phyloP scores from a whole-genome alignment of 257 asterid species.

The Jacaranda copaia region DNA sequence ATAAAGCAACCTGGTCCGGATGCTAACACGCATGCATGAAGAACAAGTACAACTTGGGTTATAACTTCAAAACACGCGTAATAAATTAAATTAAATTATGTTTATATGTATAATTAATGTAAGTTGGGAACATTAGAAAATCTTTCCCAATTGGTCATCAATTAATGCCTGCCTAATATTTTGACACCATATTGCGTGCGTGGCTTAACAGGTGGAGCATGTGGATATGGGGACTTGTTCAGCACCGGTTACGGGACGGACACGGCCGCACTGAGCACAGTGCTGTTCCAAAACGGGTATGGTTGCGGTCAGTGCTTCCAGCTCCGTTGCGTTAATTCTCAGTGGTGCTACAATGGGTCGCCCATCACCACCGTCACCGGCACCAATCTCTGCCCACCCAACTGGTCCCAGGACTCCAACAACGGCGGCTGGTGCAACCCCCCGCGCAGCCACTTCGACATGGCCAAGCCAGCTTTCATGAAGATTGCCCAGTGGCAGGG shows the following conservation, averaged over 20 bases:
- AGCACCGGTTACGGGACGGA: slow-evolving; percentile 72
- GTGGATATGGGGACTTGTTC: slow-evolving; percentile 79
- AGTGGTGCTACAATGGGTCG: slow-evolving; percentile 57
- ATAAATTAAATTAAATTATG: no score
- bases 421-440: slow-evolving; percentile 98
- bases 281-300: slow-evolving; percentile 74
- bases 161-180: neutral
- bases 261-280: slow-evolving; percentile 84
- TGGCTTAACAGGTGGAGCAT: slow-evolving; percentile 66
- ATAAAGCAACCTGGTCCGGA: no score
- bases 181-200: no score
- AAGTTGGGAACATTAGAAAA: no score
- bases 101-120: no score
- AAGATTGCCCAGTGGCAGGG: slow-evolving; percentile 81
- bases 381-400: slow-evolving; percentile 90
- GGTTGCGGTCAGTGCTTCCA: slow-evolving; percentile 89
- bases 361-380: slow-evolving; percentile 70
- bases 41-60: no score
- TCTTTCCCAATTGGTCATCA: neutral
- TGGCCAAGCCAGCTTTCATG: slow-evolving; percentile 86
- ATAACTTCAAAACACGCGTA: no score
- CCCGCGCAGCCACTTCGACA: slow-evolving; percentile 81
- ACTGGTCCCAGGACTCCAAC: slow-evolving; percentile 72
- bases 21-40: no score
- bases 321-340: slow-evolving; percentile 55